phyloP scores from a whole-genome alignment of 2,329 filamentous ascomycete genomes.

The Achaetomium macrosporum region DNA sequence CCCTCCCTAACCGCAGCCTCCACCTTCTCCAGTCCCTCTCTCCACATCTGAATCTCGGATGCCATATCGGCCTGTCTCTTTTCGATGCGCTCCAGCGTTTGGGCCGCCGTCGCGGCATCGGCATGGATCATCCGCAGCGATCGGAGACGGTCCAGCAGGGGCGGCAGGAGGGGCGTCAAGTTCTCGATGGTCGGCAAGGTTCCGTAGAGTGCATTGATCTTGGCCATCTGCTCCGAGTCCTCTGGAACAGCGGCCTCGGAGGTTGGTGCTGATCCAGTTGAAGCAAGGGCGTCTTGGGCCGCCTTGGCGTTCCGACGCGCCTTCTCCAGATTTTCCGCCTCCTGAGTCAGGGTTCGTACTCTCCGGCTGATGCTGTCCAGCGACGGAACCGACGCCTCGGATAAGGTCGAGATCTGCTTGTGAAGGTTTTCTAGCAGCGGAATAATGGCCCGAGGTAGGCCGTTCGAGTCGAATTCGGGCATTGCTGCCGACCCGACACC shows the following conservation, averaged over 20 bases:
- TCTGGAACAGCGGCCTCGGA: conserved; percentile 35
- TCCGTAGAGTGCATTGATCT: conserved; percentile 87
- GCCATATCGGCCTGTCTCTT: conserved; percentile 75
- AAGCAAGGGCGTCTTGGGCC: conserved; percentile 53
- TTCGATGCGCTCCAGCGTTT: conserved; percentile 72
- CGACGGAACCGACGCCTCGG: conserved; percentile 64
- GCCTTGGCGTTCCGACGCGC: conserved; percentile 56
- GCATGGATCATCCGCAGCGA: conserved; percentile 80
- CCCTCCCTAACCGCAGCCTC: conserved; percentile 68
- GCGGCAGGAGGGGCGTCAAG: conserved; percentile 76
- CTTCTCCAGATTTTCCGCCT: conserved; percentile 67
- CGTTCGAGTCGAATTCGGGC: conserved; percentile 54
- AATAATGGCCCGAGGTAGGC: conserved; percentile 63
- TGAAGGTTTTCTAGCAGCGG: conserved; percentile 77
- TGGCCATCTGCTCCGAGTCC: conserved; percentile 68
- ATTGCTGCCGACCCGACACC: conserved; percentile 68
- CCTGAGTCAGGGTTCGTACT: conserved; percentile 63
- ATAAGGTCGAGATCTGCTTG: conserved; percentile 70
- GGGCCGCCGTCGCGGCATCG: conserved; percentile 74
- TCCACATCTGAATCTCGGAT: conserved; percentile 79
- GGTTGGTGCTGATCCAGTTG: conserved; percentile 36
- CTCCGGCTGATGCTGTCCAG: conserved; percentile 66
- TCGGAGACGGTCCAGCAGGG: conserved; percentile 76
- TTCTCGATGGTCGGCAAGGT: conserved; percentile 84
- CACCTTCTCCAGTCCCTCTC: conserved; percentile 70